A percentile compares a stretch with the other conserved stretches of the same genome.
Evolutionary conservation across 2,329 filamentous ascomycete species (phyloP).

Genomic region (Neospermospora avenae): DNA sequence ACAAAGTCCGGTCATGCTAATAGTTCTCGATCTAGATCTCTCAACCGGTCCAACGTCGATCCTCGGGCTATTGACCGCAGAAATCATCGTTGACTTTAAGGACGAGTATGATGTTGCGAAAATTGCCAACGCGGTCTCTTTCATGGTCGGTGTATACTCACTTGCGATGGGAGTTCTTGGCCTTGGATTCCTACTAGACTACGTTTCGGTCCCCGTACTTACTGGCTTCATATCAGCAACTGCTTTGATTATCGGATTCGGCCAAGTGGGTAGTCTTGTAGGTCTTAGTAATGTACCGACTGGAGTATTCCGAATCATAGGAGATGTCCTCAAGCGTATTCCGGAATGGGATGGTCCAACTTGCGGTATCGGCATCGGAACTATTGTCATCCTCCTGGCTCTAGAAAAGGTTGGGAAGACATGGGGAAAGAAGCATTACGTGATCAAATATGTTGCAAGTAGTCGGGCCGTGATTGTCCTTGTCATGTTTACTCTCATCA

Average conservation of each 20-base stretch:
- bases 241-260: conserved; percentile 62
- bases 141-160: conserved; percentile 60
- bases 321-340: conserved; percentile 54
- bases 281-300: conserved; percentile 44
- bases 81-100: conserved; percentile 53
- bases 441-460: conserved; percentile 56
- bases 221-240: conserved; percentile 65
- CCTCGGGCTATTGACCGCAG: conserved; percentile 59
- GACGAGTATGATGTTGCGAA: conserved; percentile 51
- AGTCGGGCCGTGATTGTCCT: conserved; percentile 59
- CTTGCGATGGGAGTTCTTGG: conserved; percentile 58
- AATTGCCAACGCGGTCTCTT: conserved; percentile 58
- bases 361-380: conserved; percentile 53
- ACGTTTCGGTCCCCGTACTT: conserved; percentile 62
- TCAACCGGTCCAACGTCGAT: conserved; percentile 63
- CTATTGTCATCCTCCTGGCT: conserved; percentile 48
- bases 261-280: conserved; percentile 46
- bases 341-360: conserved; percentile 56
- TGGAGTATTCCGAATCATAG: conserved; percentile 55
- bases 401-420: conserved; percentile 56
- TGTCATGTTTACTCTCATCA: conserved; percentile 60
- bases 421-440: conserved; percentile 56
- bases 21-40: conserved; percentile 43
- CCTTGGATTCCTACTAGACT: conserved; percentile 63
- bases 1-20: no score